Percentiles rank a stretch among this genome's conserved stretches.
Evolutionary conservation across 1,139 yeast species (phyloP).

Genomic region (Geotrichum aggregatum): DNA sequence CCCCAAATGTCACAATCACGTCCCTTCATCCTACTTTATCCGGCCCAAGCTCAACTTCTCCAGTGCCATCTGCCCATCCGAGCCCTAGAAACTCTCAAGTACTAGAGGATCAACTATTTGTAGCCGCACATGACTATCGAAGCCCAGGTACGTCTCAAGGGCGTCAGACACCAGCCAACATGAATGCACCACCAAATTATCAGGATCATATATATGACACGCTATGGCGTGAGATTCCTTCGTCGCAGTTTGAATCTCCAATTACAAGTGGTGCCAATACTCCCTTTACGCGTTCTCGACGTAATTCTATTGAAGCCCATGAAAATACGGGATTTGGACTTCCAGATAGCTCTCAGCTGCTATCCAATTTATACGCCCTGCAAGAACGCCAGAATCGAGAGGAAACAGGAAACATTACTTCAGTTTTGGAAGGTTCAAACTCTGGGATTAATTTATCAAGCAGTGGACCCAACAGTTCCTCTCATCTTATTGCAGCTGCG

Average conservation of each 20-base stretch:
- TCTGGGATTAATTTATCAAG: constrained; percentile 9
- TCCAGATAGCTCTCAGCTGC: constrained; percentile 30
- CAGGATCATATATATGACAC: constrained; percentile 82
- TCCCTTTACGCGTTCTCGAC: constrained; percentile 36
- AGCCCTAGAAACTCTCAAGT: constrained; percentile 23
- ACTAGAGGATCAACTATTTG: constrained; percentile 19
- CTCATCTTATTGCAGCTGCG: constrained; percentile 11
- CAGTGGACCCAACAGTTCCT: constrained; percentile 9
- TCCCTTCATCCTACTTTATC: constrained; percentile 46
- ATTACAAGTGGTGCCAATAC: constrained; percentile 50
- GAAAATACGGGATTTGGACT: constrained; percentile 25
- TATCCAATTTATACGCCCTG: constrained; percentile 34
- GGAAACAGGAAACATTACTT: constrained; percentile 28
- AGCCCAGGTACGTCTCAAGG: neutral
- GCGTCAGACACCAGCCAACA: constrained; percentile 14
- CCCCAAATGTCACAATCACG: constrained; percentile 68
- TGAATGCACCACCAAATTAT: constrained; percentile 84
- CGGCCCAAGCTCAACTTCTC: constrained; percentile 20
- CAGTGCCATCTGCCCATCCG: constrained; percentile 23
- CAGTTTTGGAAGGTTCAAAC: constrained; percentile 9
- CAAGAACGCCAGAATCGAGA: constrained; percentile 28
- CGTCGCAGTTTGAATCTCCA: constrained; percentile 57
- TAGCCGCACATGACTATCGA: constrained; percentile 11
- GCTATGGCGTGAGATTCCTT: constrained; percentile 64
- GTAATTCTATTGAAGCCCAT: constrained; percentile 27